Evolutionary conservation across 2,329 filamentous ascomycete species (phyloP).

Genomic region (Ceratocystis cacaofunesta): DNA sequence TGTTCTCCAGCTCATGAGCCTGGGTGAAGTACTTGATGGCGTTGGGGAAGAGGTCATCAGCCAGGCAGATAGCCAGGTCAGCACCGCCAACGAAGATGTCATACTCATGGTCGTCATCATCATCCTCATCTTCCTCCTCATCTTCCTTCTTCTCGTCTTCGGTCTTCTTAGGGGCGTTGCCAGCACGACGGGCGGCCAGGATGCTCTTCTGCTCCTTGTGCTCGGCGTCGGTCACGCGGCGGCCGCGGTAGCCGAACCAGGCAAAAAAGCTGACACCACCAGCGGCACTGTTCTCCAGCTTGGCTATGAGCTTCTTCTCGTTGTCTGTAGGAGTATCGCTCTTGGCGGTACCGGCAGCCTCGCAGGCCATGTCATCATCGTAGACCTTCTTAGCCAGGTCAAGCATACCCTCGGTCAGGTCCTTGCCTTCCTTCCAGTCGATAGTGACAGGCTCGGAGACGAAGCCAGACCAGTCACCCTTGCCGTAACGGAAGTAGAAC

Average conservation of each 20-base stretch:
- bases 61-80: constrained; percentile 62
- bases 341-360: constrained; percentile 25
- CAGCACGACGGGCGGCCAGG: constrained; percentile 36
- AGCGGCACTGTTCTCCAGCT: constrained; percentile 45
- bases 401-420: constrained; percentile 68
- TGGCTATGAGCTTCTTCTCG: constrained; percentile 37
- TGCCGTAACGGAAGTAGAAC: constrained; percentile 66
- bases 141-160: constrained; percentile 36
- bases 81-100: constrained; percentile 86
- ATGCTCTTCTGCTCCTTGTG: constrained; percentile 42
- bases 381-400: constrained; percentile 56
- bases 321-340: constrained; percentile 30
- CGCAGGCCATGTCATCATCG: constrained; percentile 42
- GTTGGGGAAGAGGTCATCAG: constrained; percentile 77
- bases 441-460: constrained; percentile 83
- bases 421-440: constrained; percentile 72
- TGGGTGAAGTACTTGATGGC: constrained; percentile 89
- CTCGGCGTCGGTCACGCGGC: constrained; percentile 58
- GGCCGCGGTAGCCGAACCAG: constrained; percentile 69
- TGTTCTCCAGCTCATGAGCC: constrained; percentile 53
- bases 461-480: constrained; percentile 54
- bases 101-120: constrained; percentile 49
- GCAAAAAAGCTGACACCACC: constrained; percentile 69
- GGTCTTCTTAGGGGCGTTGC: constrained; percentile 27
- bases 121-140: constrained; percentile 48